Base-by-base conservation (phyloP, 768 basidiomycete genomes). In the Rhizopogon roseolus region DNA sequence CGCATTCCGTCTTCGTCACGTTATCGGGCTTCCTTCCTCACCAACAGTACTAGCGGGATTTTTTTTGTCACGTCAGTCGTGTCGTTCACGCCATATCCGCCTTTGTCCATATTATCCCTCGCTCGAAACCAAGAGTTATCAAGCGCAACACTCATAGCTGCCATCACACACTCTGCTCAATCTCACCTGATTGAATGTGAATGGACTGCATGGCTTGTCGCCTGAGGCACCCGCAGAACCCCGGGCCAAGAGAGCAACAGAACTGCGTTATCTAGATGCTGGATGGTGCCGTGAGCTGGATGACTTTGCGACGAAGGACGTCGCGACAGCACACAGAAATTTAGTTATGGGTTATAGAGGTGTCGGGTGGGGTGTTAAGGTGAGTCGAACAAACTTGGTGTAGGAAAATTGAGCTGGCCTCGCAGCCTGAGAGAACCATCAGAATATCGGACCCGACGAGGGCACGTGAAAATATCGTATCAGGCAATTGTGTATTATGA, bases 251-350 rank as follows among this genome's bases (percentile, higher is more conserved):
- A 66, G 38, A 9, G 74, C 68, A 14, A 63, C 59, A 3, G 70
- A 76, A 36, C 57, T 96, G 64, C 70, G 65, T 60, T 77, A 72
- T 63, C 57, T 98, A 39, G 90, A 98, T 63, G 69, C 94, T 2
- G 88, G 94, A 1, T 98, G 88, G 81, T 93, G 93, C 61, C 73
- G 95, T 45, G 78, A 80, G 19, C 76, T 90, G 39, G 87, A 94
- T 54, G 88, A 98, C 68, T 94, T 88, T 62, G 76, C 88, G 3
- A 71, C 97, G 57, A 86, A 90, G 67, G 79, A 73, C 13, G 71
- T 93, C 59, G 62, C 93, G 41, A 74, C 79, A 11, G 69, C 63
- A 1, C 77, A 78, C 50, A 49, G 72, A 74, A 34, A 62, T 86
- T 58, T 78, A 72, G 53, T 76, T 81, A 10, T 85, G 72, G 82